Percentiles rank a stretch among this genome's conserved stretches.
phyloP scores from a whole-genome alignment of 176 grass and related monocot species.

The barley (Hordeum vulgare) region DNA sequence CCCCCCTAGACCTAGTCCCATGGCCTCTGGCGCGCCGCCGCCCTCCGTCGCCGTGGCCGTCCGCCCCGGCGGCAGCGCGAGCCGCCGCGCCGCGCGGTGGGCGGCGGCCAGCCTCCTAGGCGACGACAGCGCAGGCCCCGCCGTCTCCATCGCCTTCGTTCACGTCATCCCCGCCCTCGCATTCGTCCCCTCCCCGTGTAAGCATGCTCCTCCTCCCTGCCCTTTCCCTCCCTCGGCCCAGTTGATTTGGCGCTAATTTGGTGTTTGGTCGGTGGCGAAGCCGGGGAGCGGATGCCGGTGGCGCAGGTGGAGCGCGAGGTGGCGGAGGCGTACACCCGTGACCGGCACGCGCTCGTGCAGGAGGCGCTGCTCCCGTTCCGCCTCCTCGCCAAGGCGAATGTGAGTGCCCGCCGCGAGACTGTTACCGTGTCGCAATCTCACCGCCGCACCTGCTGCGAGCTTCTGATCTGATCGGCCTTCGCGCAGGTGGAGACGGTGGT shows the following conservation, averaged over 20 bases:
- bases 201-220: background rate
- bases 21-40: background rate
- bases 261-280: slow-evolving; percentile 22
- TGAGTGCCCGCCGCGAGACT: slow-evolving; percentile 8
- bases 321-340: slow-evolving; percentile 52
- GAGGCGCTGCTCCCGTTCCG: slow-evolving; percentile 47
- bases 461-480: background rate
- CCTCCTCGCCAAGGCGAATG: slow-evolving; percentile 44
- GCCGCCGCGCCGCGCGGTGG: slow-evolving; percentile 65
- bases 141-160: slow-evolving; percentile 45
- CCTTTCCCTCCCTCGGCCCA: background rate
- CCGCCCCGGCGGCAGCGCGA: slow-evolving; percentile 33
- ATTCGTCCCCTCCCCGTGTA: slow-evolving; percentile 66
- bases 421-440: background rate
- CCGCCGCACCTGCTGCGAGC: background rate
- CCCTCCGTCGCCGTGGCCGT: slow-evolving; percentile 45
- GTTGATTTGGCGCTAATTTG: background rate
- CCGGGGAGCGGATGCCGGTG: slow-evolving; percentile 59
- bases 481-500: slow-evolving; percentile 60
- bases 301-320: slow-evolving; percentile 37
- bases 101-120: slow-evolving; percentile 29
- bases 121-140: slow-evolving; percentile 12
- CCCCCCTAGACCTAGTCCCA: background rate
- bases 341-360: slow-evolving; percentile 40
- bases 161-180: slow-evolving; percentile 59